phyloP scores from a whole-genome alignment of 768 basidiomycete species.

The Boletus eberwhitei region DNA sequence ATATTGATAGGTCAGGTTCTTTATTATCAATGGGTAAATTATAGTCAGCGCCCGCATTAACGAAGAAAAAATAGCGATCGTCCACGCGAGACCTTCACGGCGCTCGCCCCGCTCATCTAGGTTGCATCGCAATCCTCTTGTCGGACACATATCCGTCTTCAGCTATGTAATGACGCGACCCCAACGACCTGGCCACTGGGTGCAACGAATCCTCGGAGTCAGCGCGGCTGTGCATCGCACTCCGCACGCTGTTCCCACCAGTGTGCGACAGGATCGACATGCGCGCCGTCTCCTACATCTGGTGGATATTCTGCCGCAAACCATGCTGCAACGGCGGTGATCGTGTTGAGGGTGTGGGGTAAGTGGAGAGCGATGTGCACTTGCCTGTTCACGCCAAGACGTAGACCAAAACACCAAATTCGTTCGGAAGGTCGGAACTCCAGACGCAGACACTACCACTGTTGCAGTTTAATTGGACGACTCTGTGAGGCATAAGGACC shows the following conservation, averaged over 20 bases:
- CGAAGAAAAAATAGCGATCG: background rate
- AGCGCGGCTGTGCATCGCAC: constrained; percentile 46
- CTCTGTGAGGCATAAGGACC: constrained; percentile 17
- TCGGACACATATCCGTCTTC: background rate
- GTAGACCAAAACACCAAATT: too few species aligned
- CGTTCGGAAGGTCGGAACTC: too few species aligned
- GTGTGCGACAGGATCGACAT: constrained; percentile 56
- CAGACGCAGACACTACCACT: too few species aligned
- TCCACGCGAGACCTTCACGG: background rate
- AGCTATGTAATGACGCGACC: constrained; percentile 54
- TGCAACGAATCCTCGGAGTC: constrained; percentile 53
- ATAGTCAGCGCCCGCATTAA: background rate
- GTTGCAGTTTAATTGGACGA: constrained; percentile 27
- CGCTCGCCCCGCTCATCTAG: background rate
- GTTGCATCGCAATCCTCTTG: background rate
- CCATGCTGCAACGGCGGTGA: constrained; percentile 47
- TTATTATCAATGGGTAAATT: background rate
- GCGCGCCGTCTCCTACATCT: constrained; percentile 74
- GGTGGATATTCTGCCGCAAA: constrained; percentile 75
- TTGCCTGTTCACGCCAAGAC: constrained; percentile 85
- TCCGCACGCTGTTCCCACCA: constrained; percentile 44
- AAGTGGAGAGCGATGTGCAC: background rate
- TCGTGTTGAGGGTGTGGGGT: background rate
- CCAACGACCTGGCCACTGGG: constrained; percentile 43
- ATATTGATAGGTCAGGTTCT: background rate